Evolutionary conservation across 2,329 filamentous ascomycete genomes (phyloP), one percentile per base, ranked within the genome.

Genomic region (Phyllachora maydis): DNA sequence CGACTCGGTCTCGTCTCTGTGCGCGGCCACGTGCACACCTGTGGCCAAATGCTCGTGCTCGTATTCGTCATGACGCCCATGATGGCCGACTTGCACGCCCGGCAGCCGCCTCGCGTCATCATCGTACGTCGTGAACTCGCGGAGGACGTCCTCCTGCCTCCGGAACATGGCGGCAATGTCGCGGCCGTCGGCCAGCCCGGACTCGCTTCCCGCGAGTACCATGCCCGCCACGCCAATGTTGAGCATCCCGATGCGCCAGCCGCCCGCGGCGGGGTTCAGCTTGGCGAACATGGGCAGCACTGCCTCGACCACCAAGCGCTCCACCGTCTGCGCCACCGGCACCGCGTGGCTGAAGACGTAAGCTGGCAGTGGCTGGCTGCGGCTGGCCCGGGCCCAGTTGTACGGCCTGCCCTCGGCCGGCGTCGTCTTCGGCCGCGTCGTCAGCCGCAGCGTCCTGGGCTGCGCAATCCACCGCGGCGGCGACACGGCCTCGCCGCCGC

Each of bases 161-260:
- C 55, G 67, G 42, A 93, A 90, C 81, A 93, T 90, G 37, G 56
- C 63, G 1, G 62, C 61, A 33, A 93, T 92, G 37, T 92, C 71
- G 32, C 75, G 59, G 1, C 77, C 78, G n/a, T 50, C 54, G 15
- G 59, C 62, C 7, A 51, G 47, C 28, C 56, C 49, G 18, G 46
- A 43, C 18, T 60, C 54, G 9, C 51, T 52, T 4, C 62, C 65
- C 10, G 52, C 54, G 19, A 60, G 52, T 2, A 59, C 59, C 71
- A 95, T 85, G 40, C 92, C 91, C 9, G 77, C 75, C 6, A 78
- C 82, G 21, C 79, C 83, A 12, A 95, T 53, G 33, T 93, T 95
- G 28, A 95, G 55, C 24, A 95, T 51, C 32, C 75, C 77, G 11
- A 93, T 46, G 33, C 85, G 77, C 75, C 78, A 91, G 6, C 56